Percentiles rank a stretch among this genome's conserved stretches.
phyloP scores from a whole-genome alignment of 2,329 filamentous ascomycete genomes.

The Cladosporium oxysporum region DNA sequence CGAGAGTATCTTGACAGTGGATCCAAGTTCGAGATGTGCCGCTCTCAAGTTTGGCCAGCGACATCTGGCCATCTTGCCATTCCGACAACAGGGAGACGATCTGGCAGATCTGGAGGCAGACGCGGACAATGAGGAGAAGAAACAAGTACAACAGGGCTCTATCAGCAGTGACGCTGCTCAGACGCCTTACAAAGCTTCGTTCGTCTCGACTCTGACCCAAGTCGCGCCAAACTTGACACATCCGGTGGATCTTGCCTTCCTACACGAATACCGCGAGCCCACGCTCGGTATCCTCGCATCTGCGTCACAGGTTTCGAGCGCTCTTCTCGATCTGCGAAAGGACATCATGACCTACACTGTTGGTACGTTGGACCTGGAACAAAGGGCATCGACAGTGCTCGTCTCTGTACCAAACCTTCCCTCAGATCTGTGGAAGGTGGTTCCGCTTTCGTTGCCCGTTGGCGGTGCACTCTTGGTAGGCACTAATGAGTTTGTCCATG shows the following conservation, averaged over 20 bases:
- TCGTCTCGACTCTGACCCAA: conserved; percentile 85
- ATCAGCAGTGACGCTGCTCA: conserved; percentile 39
- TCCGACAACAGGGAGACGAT: conserved; percentile 82
- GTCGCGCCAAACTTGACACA: conserved; percentile 85
- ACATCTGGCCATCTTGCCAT: conserved; percentile 90
- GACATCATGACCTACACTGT: conserved; percentile 90
- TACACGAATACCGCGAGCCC: conserved; percentile 95
- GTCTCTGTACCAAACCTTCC: conserved; percentile 83
- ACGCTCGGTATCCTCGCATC: conserved; percentile 94
- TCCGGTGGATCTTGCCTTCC: conserved; percentile 86
- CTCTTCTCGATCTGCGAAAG: conserved; percentile 72
- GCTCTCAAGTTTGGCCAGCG: conserved; percentile 88
- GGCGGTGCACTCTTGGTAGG: conserved; percentile 87
- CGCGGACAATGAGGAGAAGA: conserved; percentile 65
- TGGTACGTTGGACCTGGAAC: conserved; percentile 90
- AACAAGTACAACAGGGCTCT: conserved; percentile 32
- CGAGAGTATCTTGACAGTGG: conserved; percentile 79
- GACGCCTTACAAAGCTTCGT: conserved; percentile 84
- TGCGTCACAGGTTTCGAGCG: conserved; percentile 69
- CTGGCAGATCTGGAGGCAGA: conserved; percentile 77
- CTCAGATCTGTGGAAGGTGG: conserved; percentile 79
- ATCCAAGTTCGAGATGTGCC: conserved; percentile 89
- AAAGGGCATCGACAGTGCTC: conserved; percentile 89
- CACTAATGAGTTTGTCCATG: conserved; percentile 86
- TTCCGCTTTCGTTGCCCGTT: conserved; percentile 81